These are phyloP conservation scores for Beauveria australis DNA, from an alignment of 2,329 filamentous ascomycete species.

Conservation along the genomic window DNA sequence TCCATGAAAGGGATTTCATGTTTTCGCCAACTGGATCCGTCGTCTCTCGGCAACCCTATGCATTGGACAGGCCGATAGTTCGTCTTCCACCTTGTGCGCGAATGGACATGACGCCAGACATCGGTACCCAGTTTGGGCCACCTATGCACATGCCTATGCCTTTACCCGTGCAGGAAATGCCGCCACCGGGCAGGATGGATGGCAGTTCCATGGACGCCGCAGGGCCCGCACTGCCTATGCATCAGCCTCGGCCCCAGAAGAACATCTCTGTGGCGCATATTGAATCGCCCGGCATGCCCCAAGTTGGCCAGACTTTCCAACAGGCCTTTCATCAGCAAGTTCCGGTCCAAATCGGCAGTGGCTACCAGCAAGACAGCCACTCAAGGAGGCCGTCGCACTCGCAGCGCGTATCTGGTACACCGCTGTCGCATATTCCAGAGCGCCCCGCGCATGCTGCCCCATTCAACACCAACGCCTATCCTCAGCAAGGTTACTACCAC, in stretches of 20 bases:
- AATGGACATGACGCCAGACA: conserved; percentile 16
- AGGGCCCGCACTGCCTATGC: conserved; percentile 50
- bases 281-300: conserved; percentile 62
- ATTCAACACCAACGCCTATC: conserved; percentile 70
- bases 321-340: conserved; percentile 93
- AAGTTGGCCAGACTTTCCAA: conserved; percentile 67
- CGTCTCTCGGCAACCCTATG: conserved; percentile 58
- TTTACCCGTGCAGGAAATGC: conserved; percentile 3
- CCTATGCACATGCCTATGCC: conserved; percentile 3
- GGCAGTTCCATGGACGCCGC: conserved; percentile 10
- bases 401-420: conserved; percentile 66
- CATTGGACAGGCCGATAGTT: conserved; percentile 65
- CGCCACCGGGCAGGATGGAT: conserved; percentile 10
- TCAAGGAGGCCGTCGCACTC: conserved; percentile 61
- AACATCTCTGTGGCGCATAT: conserved; percentile 88
- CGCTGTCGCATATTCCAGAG: conserved; percentile 86
- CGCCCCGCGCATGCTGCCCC: conserved; percentile 82
- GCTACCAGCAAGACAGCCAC: conserved; percentile 52
- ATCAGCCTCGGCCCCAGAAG: conserved; percentile 93
- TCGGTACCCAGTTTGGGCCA: background rate
- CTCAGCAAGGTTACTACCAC: conserved; percentile 44
- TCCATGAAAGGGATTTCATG: conserved; percentile 59
- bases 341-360: conserved; percentile 61
- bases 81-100: conserved; percentile 62
- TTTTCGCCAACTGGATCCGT: conserved; percentile 75